A percentile compares a stretch with the other conserved stretches of the same genome.
phyloP scores from a whole-genome alignment of 2,329 filamentous ascomycete genomes.

The Fusarium albosuccineum region DNA sequence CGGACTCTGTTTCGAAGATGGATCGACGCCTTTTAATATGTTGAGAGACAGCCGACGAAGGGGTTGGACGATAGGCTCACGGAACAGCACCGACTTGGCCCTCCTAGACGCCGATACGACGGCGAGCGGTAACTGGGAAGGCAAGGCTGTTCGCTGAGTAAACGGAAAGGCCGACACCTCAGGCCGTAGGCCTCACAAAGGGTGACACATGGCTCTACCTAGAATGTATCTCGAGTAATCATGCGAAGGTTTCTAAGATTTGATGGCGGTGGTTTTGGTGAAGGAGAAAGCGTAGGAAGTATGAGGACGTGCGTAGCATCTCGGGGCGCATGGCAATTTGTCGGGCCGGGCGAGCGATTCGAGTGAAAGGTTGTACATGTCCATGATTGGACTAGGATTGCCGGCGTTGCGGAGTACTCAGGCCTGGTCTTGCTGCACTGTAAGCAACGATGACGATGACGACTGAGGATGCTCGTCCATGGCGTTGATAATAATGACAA shows the following conservation, averaged over 20 bases:
- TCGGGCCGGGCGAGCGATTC: slow-evolving; percentile 23
- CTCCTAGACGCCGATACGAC: slow-evolving; percentile 30
- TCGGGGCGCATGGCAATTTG: slow-evolving; percentile 24
- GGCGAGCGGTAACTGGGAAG: slow-evolving; percentile 31
- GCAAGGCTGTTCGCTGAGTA: slow-evolving; percentile 40
- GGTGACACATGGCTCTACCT: slow-evolving; percentile 43
- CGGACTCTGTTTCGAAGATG: slow-evolving; percentile 37
- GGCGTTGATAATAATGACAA: slow-evolving; percentile 4
- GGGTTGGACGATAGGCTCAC: slow-evolving; percentile 34
- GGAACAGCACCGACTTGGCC: slow-evolving; percentile 30
- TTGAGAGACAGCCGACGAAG: slow-evolving; percentile 35
- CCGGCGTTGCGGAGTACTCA: slow-evolving; percentile 27
- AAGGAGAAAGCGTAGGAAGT: slow-evolving; percentile 40
- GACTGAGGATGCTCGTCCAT: slow-evolving; percentile 2
- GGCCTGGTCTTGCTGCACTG: slow-evolving; percentile 14
- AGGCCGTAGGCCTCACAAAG: slow-evolving; percentile 30
- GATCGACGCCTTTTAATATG: slow-evolving; percentile 42
- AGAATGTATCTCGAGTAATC: slow-evolving; percentile 50
- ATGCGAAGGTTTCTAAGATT: slow-evolving; percentile 46
- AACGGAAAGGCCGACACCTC: slow-evolving; percentile 34
- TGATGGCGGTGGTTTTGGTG: slow-evolving; percentile 44
- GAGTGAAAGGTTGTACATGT: slow-evolving; percentile 27
- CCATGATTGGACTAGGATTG: slow-evolving; percentile 25
- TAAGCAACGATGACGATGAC: slow-evolving; percentile 5
- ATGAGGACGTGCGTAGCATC: slow-evolving; percentile 40